A percentile compares a stretch with the other conserved stretches of the same genome.
Conservation (phyloP, 306 rosid species). For the Castanospermum australe region DNA sequence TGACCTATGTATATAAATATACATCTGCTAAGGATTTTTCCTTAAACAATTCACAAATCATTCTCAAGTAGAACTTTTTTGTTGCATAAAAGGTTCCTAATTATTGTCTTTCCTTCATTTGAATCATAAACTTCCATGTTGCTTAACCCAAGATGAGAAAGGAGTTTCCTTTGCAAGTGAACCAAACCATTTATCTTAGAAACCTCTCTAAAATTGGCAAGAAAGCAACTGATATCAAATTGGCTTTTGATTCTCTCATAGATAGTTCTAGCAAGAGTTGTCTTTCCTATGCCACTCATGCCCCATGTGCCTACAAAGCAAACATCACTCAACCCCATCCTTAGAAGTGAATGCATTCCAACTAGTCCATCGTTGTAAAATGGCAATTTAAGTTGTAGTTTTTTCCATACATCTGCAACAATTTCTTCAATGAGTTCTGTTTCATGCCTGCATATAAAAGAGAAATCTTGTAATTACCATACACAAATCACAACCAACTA, state of each 20-base stretch:
- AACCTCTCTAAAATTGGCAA: background rate
- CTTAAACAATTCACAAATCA: no score
- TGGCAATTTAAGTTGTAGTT: background rate
- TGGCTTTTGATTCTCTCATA: background rate
- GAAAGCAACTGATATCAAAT: background rate
- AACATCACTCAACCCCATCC: background rate
- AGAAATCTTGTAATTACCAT: no score
- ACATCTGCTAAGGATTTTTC: no score
- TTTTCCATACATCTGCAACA: conserved; percentile 20
- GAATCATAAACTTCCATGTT: background rate
- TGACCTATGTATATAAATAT: no score
- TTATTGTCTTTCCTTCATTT: background rate
- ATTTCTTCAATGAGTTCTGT: background rate
- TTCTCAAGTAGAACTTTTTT: conserved; percentile 10
- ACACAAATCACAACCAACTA: no score
- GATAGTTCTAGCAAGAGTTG: background rate
- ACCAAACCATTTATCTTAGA: background rate
- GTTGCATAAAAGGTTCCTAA: background rate
- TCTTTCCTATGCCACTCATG: background rate
- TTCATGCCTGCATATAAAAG: background rate
- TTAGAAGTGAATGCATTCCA: background rate
- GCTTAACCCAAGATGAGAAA: background rate
- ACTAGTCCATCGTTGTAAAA: background rate
- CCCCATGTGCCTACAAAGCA: conserved; percentile 8
- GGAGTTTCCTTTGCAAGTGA: background rate